Conservation (phyloP, 768 basidiomycete species). For the Lactarius quietus region DNA sequence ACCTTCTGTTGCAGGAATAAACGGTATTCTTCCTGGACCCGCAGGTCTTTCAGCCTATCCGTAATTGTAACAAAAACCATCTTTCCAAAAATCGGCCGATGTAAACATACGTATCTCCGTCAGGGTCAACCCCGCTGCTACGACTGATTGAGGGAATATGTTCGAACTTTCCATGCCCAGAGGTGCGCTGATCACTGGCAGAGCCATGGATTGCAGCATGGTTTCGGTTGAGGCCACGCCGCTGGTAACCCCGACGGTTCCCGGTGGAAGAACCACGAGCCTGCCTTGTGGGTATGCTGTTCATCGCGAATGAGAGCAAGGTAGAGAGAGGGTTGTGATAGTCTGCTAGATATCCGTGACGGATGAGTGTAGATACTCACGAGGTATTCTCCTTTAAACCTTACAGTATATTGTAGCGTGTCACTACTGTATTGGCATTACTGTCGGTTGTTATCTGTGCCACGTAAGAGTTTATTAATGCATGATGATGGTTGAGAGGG, state of each 20-base stretch:
- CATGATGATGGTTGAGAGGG: too few relatives aligned
- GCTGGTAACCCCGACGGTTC: background rate
- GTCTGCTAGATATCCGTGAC: too few relatives aligned
- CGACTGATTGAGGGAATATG: constrained; percentile 70
- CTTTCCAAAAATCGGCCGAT: background rate
- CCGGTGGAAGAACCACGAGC: background rate
- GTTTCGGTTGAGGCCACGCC: background rate
- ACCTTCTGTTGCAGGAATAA: constrained; percentile 65
- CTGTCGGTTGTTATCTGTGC: background rate
- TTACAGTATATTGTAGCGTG: too few relatives aligned
- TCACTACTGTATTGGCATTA: too few relatives aligned
- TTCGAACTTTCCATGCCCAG: constrained; percentile 33
- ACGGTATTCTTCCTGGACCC: constrained; percentile 65
- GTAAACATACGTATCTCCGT: constrained; percentile 65
- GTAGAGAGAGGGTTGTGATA: background rate
- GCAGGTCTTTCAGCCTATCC: constrained; percentile 54
- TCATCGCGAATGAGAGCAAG: background rate
- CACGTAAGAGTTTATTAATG: background rate
- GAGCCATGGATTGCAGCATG: background rate
- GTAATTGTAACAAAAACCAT: background rate
- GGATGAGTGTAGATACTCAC: background rate
- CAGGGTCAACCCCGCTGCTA: constrained; percentile 70
- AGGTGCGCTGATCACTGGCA: background rate
- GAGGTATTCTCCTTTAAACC: background rate
- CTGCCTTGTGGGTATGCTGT: background rate